Evolutionary conservation across 208 protist species (phyloP).

Genomic region (Lotmaria passim): DNA sequence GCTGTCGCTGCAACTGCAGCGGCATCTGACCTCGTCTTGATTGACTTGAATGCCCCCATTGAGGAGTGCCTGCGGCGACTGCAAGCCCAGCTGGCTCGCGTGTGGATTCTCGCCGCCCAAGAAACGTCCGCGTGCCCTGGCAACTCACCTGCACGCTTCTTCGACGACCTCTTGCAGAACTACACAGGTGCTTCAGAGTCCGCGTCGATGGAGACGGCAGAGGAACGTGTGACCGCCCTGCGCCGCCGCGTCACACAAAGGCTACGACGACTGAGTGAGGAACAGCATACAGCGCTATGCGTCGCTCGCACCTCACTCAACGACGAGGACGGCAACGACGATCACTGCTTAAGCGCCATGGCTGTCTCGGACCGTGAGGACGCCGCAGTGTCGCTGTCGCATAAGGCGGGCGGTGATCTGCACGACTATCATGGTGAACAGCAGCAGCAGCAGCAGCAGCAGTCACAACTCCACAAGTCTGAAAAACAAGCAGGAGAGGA

Average conservation of each 20-base stretch:
- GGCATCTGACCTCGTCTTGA: conserved; percentile 11
- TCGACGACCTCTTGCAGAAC: background rate
- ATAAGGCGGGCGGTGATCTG: no score
- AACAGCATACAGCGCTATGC: conserved; percentile 15
- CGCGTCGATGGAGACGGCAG: background rate
- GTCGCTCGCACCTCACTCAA: conserved; percentile 1
- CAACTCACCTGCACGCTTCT: background rate
- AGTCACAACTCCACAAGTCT: background rate
- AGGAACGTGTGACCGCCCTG: background rate
- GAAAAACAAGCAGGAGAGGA: background rate
- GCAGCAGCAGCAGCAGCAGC: background rate
- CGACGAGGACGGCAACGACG: background rate
- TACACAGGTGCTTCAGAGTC: background rate
- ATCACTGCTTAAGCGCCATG: no score
- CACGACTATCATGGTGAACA: no score
- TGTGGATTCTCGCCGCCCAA: conserved; percentile 5
- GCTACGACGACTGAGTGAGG: conserved; percentile 23
- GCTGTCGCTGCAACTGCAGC: no score
- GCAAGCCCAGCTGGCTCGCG: conserved; percentile 17
- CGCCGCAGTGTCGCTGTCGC: background rate
- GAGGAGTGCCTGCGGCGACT: conserved; percentile 25
- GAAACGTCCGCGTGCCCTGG: background rate
- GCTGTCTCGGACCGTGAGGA: no score
- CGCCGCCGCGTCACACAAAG: conserved; percentile 28
- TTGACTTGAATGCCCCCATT: conserved; percentile 24